Percentiles rank a stretch among this genome's conserved stretches.
Evolutionary conservation across 139 green algal species (phyloP).

Genomic region (Tetradesmus lagerheimii): DNA sequence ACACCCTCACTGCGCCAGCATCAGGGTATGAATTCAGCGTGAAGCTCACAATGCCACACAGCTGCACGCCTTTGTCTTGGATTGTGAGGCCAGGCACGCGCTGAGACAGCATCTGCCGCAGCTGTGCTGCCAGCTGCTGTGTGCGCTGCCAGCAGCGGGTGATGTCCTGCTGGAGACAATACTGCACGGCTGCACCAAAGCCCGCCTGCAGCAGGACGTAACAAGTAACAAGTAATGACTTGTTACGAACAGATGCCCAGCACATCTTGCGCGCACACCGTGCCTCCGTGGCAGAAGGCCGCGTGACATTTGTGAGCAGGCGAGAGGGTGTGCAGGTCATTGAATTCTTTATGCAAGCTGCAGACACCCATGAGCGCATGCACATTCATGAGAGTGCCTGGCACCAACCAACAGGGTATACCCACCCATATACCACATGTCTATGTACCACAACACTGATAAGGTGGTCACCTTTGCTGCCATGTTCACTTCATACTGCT

Average conservation of each 20-base stretch:
- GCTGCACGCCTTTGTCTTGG: slow-evolving; percentile 57
- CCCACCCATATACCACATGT: too few relatives aligned
- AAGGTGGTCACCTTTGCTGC: slow-evolving; percentile 71
- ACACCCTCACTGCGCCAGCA: not conserved
- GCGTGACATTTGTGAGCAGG: too few relatives aligned
- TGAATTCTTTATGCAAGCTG: too few relatives aligned
- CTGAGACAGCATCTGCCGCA: slow-evolving; percentile 53
- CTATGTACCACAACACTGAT: too few relatives aligned
- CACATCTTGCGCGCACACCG: too few relatives aligned
- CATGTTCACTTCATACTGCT: slow-evolving; percentile 79
- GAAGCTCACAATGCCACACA: slow-evolving; percentile 85
- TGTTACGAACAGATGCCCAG: too few relatives aligned
- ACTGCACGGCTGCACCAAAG: slow-evolving; percentile 72
- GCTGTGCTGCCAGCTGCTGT: slow-evolving; percentile 49
- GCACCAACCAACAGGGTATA: too few relatives aligned
- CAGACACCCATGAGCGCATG: too few relatives aligned
- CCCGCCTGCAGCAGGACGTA: slow-evolving; percentile 61
- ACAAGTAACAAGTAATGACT: too few relatives aligned
- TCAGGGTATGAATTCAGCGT: slow-evolving; percentile 9
- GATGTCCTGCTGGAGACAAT: slow-evolving; percentile 62
- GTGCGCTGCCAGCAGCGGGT: slow-evolving; percentile 64
- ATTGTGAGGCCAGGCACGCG: slow-evolving; percentile 52
- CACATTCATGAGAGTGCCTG: too few relatives aligned
- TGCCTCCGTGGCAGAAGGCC: too few relatives aligned
- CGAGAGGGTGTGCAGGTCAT: too few relatives aligned